These are phyloP conservation scores for Plasmodium ovale DNA, from an alignment of 169 alveolate genomes.

Conservation along the genomic window DNA sequence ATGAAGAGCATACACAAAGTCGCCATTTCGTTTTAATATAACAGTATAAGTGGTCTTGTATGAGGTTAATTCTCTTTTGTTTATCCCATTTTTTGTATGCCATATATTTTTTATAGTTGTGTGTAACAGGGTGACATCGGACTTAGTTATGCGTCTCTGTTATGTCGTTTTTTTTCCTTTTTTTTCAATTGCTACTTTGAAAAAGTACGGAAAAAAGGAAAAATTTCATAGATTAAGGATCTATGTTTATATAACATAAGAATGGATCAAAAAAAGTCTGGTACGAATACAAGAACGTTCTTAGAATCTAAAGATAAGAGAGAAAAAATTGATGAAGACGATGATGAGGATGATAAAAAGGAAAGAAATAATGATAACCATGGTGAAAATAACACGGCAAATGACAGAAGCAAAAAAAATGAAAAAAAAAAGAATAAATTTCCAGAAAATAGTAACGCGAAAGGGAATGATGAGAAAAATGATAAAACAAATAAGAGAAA, in stretches of 20 bases:
- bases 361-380: not conserved
- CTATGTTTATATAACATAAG: not conserved
- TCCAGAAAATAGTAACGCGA: not conserved
- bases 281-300: conserved; percentile 19
- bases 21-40: not conserved
- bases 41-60: not conserved
- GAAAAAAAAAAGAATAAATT: not conserved
- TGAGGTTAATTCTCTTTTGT: not conserved
- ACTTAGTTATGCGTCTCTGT: not conserved
- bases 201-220: not conserved
- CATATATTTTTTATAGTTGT: too few relatives aligned
- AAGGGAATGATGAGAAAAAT: not conserved
- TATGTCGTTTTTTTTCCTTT: not conserved
- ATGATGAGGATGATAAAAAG: conserved; percentile 33
- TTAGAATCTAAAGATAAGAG: conserved; percentile 47
- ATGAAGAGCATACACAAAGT: not conserved
- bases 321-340: conserved; percentile 32
- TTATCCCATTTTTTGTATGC: not conserved
- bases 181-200: too few relatives aligned
- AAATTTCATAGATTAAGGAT: conserved; percentile 4
- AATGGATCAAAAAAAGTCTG: conserved; percentile 49
- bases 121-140: not conserved
- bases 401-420: not conserved
- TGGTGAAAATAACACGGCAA: not conserved
- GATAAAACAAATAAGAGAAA: not conserved